A percentile compares a stretch with the other conserved stretches of the same genome.
Evolutionary conservation across 345 rosid genomes (phyloP).

Genomic region (Rhizophora mangle): DNA sequence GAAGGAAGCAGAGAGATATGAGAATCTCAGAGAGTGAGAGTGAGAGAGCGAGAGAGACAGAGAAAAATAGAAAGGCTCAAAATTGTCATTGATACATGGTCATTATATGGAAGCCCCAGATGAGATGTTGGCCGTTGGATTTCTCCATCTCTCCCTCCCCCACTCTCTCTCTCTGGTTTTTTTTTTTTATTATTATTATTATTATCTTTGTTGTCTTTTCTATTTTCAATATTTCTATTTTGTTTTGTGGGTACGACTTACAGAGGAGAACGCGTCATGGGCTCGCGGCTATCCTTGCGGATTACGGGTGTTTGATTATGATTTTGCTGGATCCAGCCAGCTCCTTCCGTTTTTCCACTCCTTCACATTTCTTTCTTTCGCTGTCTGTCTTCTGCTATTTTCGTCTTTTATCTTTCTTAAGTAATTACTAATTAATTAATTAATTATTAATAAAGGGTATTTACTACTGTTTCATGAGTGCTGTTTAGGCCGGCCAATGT

Average conservation of each 20-base stretch:
- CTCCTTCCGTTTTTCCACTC: conserved; percentile 18
- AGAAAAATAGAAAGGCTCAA: too few relatives aligned
- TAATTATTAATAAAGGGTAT: too few relatives aligned
- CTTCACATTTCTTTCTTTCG: not conserved
- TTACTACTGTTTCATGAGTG: too few relatives aligned
- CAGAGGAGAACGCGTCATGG: conserved; percentile 21
- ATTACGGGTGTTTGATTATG: not conserved
- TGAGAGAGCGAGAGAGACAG: too few relatives aligned
- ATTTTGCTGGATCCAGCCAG: conserved; percentile 6
- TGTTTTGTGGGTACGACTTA: conserved; percentile 13
- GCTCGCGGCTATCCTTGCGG: not conserved
- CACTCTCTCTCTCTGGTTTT: not conserved
- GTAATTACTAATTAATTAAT: not conserved
- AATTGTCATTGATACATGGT: too few relatives aligned
- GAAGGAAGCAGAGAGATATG: not conserved
- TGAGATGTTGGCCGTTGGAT: conserved; percentile 26
- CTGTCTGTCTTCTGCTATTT: not conserved
- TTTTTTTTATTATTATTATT: not conserved
- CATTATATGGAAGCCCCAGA: conserved; percentile 10
- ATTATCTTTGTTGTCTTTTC: not conserved
- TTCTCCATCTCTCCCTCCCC: not conserved
- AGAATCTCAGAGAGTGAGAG: too few relatives aligned
- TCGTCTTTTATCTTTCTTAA: not conserved
- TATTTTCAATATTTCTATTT: not conserved
- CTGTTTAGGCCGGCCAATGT: too few relatives aligned